Base-by-base conservation (phyloP, 2,329 filamentous ascomycete species). In the Fusarium verticillioides region DNA sequence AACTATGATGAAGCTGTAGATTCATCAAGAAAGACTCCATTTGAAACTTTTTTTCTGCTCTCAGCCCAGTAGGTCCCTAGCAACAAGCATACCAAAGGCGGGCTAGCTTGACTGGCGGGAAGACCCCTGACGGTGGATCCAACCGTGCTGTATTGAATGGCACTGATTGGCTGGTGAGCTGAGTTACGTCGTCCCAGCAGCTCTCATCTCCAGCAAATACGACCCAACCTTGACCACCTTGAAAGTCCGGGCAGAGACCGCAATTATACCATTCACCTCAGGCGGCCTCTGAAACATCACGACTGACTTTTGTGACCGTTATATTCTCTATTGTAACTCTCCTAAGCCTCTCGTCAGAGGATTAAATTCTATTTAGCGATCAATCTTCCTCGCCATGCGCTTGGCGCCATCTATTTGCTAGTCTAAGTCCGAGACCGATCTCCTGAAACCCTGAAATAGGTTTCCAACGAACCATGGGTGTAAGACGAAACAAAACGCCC, bases 381-480 rank as follows among this genome's bases (percentile, higher is more conserved):
- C 49, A 57, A 49, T 46, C 47, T 59, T 52, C 37, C 67, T 65
- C 73, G 76, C 67, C 36, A 78, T 78, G 77, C 74, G 61, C 69
- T 70, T 75, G 74, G 66, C 72, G 69, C 63, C 69, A 46, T 57
- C 49, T 68, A 26, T 47, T 46, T 77, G 73, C 77, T 78, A 78
- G 75, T 72, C 50, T 53, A 66, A 68, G 59, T 70, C 52, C 66
- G 36, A 65, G 44, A 65, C 66, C 73, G 60, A 74, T 72, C 73
- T 77, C 77, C 79, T 80, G 79, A 80, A 74, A 74, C 67, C 72
- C 75, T 77, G 78, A 80, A 30, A 75, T 60, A 70, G 70, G 71
- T 74, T 44, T 44, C 76, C 75, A 80, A 79, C 76, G 73, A 80
- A 79, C 76, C 63, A 83, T 83, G 82, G 79, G 79, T 80, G 82